These are phyloP conservation scores for Streptanthus diversifolius DNA, from an alignment of 345 rosid species.

Conservation along the genomic window DNA sequence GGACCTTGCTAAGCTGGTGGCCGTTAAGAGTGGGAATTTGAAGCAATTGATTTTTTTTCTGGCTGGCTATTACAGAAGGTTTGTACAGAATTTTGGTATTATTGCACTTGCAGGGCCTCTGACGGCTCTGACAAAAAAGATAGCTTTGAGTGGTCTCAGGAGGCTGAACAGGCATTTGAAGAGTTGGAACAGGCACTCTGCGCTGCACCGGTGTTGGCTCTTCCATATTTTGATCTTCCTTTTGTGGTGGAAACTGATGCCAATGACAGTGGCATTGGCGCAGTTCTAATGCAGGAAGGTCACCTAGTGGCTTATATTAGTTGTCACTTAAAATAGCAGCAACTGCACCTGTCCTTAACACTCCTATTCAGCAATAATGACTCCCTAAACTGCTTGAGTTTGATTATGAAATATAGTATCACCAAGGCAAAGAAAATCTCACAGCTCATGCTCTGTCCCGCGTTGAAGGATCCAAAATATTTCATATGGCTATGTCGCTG, in stretches of 20 bases:
- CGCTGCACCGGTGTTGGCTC: background rate
- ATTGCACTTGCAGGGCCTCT: background rate
- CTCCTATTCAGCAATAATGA: too few species aligned
- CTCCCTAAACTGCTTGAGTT: too few species aligned
- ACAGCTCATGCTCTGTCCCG: too few species aligned
- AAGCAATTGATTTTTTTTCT: too few species aligned
- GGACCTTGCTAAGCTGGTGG: too few species aligned
- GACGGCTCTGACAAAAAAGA: background rate
- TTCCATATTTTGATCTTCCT: background rate
- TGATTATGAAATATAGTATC: too few species aligned
- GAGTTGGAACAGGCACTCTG: background rate
- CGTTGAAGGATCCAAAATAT: too few species aligned
- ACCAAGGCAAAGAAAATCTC: too few species aligned
- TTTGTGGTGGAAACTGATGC: background rate
- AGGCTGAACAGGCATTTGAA: background rate
- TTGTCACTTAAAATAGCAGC: background rate
- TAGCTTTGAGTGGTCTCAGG: background rate
- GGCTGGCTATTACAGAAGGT: background rate
- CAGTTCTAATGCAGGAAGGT: background rate
- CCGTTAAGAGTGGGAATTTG: too few species aligned
- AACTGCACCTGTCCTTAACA: background rate
- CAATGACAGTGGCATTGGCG: background rate
- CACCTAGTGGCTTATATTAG: background rate
- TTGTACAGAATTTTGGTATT: background rate
- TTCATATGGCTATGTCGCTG: too few species aligned